Evolutionary conservation across 2,329 filamentous ascomycete species (phyloP).

Genomic region (Cladosporium sp.): DNA sequence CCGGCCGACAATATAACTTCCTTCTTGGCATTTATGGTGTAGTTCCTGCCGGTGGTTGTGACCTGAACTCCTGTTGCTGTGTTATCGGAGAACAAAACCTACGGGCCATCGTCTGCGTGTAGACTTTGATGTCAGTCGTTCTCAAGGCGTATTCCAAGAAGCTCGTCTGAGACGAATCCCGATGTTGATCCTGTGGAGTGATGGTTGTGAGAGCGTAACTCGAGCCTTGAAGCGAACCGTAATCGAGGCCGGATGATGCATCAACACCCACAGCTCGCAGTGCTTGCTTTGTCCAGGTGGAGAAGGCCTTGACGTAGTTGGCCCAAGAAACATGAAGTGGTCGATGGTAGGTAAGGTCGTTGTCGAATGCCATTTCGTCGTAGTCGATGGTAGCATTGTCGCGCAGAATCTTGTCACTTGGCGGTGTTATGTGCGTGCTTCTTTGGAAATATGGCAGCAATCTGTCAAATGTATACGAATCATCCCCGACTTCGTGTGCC

Average conservation of each 20-base stretch:
- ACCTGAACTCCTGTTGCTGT: background rate
- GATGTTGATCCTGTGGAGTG: conserved; percentile 27
- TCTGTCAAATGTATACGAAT: conserved; percentile 42
- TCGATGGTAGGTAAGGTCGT: background rate
- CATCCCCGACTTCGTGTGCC: conserved; percentile 34
- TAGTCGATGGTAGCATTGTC: conserved; percentile 1
- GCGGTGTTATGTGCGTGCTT: background rate
- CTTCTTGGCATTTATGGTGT: conserved; percentile 23
- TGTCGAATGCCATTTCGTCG: background rate
- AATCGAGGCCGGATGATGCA: conserved; percentile 32
- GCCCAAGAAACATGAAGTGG: conserved; percentile 37
- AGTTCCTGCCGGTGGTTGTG: conserved; percentile 23
- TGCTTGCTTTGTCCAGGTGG: conserved; percentile 32
- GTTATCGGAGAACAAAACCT: background rate
- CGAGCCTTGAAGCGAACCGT: conserved; percentile 25
- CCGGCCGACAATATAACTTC: conserved; percentile 33
- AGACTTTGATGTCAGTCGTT: conserved; percentile 35
- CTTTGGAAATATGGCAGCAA: conserved; percentile 25
- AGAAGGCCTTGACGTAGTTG: conserved; percentile 31
- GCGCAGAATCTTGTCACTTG: background rate
- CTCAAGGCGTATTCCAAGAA: conserved; percentile 32
- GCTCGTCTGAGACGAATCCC: conserved; percentile 29
- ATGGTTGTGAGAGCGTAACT: conserved; percentile 29
- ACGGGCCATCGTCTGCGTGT: conserved; percentile 31
- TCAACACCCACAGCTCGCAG: conserved; percentile 32